Percentiles rank a stretch among this genome's conserved stretches.
phyloP scores from a whole-genome alignment of 2,329 filamentous ascomycete species.

The Calonectria pseudoreteaudii region DNA sequence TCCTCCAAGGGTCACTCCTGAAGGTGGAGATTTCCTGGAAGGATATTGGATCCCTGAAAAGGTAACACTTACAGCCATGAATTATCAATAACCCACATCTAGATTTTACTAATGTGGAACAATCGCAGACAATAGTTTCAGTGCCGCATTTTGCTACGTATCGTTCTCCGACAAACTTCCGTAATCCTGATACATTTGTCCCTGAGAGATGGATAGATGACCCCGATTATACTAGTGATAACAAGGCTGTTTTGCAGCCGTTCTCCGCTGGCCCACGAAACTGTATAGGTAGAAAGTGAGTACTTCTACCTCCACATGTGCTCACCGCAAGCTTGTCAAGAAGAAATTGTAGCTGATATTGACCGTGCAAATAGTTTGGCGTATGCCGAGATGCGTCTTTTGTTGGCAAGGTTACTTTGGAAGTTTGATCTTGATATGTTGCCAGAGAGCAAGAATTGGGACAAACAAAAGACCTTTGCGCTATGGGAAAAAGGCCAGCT shows the following conservation, averaged over 20 bases:
- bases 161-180: neutral
- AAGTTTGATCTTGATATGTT: neutral
- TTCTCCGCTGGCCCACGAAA: neutral
- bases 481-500: neutral
- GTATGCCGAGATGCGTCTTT: neutral
- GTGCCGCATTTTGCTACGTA: neutral
- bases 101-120: neutral
- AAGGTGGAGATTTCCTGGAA: neutral
- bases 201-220: neutral
- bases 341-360: neutral
- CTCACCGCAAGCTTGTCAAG: neutral
- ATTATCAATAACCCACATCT: neutral
- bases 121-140: neutral
- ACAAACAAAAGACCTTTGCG: neutral
- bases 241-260: neutral
- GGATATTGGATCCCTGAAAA: neutral
- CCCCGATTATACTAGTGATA: neutral
- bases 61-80: neutral
- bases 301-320: neutral
- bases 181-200: neutral
- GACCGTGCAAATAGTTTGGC: neutral
- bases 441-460: neutral
- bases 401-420: neutral
- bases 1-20: neutral
- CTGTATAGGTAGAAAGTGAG: neutral